Base-by-base conservation (phyloP, 805 yeast species). In the Barnettozyma sp. region DNA sequence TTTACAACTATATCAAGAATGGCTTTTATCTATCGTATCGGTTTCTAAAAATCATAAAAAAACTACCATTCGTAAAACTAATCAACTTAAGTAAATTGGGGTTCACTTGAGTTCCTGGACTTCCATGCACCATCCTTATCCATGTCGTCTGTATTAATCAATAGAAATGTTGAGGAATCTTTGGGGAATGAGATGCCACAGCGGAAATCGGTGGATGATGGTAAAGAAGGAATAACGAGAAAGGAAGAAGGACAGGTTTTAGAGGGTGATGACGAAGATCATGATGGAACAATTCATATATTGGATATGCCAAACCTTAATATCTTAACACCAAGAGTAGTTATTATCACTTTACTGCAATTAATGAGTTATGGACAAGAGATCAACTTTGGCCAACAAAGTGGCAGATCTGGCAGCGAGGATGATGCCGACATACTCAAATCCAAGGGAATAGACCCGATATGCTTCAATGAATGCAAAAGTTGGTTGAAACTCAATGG, bases 221-320 rank as follows among this genome's bases (percentile, higher is more conserved):
- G n/a, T n/a, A n/a, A n/a, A n/a, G n/a, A n/a, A n/a, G n/a, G n/a
- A n/a, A n/a, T n/a, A n/a, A n/a, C n/a, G n/a, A n/a, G n/a, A n/a
- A n/a, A n/a, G n/a, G n/a, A n/a, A n/a, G n/a, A n/a, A n/a, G n/a
- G n/a, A n/a, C n/a, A n/a, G n/a, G n/a, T n/a, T n/a, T n/a, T n/a
- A n/a, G n/a, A n/a, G n/a, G n/a, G n/a, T n/a, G n/a, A n/a, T n/a
- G n/a, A 30, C 6, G 39, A 30, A n/a, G 38, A 24, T 11, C 35
- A 39, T 6, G 53, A 52, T 14, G 49, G 42, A 2, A 68, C 70
- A 0, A 44, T 78, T 2, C 79, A 76, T 39, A 49, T 70, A 0
- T 59, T 78, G 5, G 90, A 82, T 48, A 56, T 82, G 3, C 90
- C 92, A 0, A 47, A 55, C 4, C 43, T 72, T n/a, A 56, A 59